These are phyloP conservation scores for Globisporangium mamillatum DNA, from an alignment of 352 stramenopile genomes.

Conservation along the genomic window DNA sequence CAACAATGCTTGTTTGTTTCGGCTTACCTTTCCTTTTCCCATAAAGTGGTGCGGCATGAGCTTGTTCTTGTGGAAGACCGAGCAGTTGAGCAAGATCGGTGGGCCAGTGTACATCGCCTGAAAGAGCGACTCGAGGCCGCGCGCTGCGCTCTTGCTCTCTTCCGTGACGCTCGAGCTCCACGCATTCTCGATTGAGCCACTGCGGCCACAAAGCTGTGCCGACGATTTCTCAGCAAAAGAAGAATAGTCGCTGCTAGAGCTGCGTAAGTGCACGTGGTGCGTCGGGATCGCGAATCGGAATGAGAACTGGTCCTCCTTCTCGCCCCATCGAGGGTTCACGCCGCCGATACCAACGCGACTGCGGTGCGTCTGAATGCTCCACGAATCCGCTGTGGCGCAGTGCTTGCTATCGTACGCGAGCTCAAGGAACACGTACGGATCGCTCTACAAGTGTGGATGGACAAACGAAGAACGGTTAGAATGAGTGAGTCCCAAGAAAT, in stretches of 20 bases:
- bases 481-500: background rate
- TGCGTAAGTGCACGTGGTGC: slow-evolving; percentile 45
- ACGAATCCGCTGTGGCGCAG: slow-evolving; percentile 50
- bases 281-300: slow-evolving; percentile 81
- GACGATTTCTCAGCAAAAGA: background rate
- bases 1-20: background rate
- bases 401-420: slow-evolving; percentile 36
- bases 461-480: slow-evolving; percentile 1
- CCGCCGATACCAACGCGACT: slow-evolving; percentile 50
- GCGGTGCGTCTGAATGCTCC: slow-evolving; percentile 74
- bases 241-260: slow-evolving; percentile 12
- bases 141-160: slow-evolving; percentile 28
- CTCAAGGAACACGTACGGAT: slow-evolving; percentile 77
- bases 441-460: slow-evolving; percentile 30
- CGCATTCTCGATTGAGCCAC: slow-evolving; percentile 22
- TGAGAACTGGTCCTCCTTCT: slow-evolving; percentile 49
- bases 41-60: slow-evolving; percentile 76
- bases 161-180: slow-evolving; percentile 41
- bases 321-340: slow-evolving; percentile 54
- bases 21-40: slow-evolving; percentile 56
- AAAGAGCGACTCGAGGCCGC: slow-evolving; percentile 57
- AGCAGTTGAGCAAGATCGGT: slow-evolving; percentile 51
- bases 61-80: slow-evolving; percentile 81
- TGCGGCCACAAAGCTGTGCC: background rate
- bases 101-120: slow-evolving; percentile 62